Percentiles rank a stretch among this genome's conserved stretches.
Evolutionary conservation across 495 filamentous ascomycete genomes (phyloP).

Genomic region (Hypoxylon lenormandii): DNA sequence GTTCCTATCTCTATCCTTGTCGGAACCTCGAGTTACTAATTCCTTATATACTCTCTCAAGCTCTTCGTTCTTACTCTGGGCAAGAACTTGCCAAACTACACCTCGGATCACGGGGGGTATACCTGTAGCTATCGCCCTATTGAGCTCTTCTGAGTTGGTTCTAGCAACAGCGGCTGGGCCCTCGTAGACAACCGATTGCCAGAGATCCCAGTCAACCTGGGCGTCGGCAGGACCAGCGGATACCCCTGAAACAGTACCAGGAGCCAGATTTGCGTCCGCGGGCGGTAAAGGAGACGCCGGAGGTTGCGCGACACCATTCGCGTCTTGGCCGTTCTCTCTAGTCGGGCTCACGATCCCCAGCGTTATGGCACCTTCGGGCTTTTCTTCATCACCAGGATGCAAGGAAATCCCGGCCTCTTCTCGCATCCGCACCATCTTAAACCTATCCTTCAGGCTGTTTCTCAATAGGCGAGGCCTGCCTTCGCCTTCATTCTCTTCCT

Average conservation of each 20-base stretch:
- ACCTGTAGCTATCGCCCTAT: conserved; percentile 87
- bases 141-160: conserved; percentile 87
- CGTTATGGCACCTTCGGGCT: conserved; percentile 58
- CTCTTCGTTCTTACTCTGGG: conserved; percentile 90
- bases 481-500: conserved; percentile 71
- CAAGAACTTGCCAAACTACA: conserved; percentile 97
- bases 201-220: conserved; percentile 94
- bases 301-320: conserved; percentile 62
- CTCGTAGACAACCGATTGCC: conserved; percentile 94
- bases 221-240: conserved; percentile 76
- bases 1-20: conserved; percentile 76
- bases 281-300: conserved; percentile 64
- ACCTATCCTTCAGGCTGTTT: conserved; percentile 83
- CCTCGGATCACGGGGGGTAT: conserved; percentile 95
- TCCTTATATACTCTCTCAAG: conserved; percentile 89
- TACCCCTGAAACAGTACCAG: conserved; percentile 83
- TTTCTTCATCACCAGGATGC: conserved; percentile 63
- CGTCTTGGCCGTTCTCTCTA: conserved; percentile 57
- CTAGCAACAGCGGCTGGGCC: conserved; percentile 86
- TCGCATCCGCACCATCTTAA: conserved; percentile 82
- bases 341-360: conserved; percentile 67
- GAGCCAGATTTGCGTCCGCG: conserved; percentile 71
- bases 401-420: conserved; percentile 75
- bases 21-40: conserved; percentile 80
- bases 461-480: conserved; percentile 65